phyloP scores from a whole-genome alignment of 2,329 filamentous ascomycete species.

The Aspergillus melleus region DNA sequence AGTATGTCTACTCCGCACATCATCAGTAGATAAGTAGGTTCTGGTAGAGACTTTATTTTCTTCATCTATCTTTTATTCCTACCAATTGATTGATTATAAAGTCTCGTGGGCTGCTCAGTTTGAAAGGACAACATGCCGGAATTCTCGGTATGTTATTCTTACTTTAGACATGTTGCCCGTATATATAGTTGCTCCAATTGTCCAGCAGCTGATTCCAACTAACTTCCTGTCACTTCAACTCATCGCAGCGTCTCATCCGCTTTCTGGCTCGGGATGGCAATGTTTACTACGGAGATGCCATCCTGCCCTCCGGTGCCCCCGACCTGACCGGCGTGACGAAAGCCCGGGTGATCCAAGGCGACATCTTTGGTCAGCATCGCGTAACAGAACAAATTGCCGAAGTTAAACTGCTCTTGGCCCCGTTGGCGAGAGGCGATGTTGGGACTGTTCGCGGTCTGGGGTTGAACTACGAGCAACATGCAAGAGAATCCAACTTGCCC shows the following conservation, averaged over 20 bases:
- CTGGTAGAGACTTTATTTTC: too few species aligned
- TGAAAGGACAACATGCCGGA: background rate
- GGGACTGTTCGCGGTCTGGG: slow-evolving; percentile 69
- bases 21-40: too few species aligned
- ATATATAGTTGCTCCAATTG: too few species aligned
- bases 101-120: too few species aligned
- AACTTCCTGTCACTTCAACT: background rate
- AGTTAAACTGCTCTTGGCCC: slow-evolving; percentile 58
- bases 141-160: background rate
- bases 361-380: slow-evolving; percentile 64
- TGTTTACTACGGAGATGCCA: slow-evolving; percentile 72
- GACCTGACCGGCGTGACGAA: slow-evolving; percentile 63
- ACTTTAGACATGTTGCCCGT: too few species aligned
- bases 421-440: slow-evolving; percentile 63
- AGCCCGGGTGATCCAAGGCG: slow-evolving; percentile 63
- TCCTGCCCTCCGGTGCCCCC: slow-evolving; percentile 60
- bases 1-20: too few species aligned
- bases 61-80: too few species aligned
- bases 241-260: slow-evolving; percentile 64
- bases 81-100: too few species aligned
- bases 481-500: slow-evolving; percentile 67
- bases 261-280: slow-evolving; percentile 71
- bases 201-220: background rate
- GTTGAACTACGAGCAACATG: slow-evolving; percentile 71
- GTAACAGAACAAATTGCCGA: slow-evolving; percentile 63